phyloP scores from a whole-genome alignment of 129 eudicot genomes.

The Scalesia atractyloides region DNA sequence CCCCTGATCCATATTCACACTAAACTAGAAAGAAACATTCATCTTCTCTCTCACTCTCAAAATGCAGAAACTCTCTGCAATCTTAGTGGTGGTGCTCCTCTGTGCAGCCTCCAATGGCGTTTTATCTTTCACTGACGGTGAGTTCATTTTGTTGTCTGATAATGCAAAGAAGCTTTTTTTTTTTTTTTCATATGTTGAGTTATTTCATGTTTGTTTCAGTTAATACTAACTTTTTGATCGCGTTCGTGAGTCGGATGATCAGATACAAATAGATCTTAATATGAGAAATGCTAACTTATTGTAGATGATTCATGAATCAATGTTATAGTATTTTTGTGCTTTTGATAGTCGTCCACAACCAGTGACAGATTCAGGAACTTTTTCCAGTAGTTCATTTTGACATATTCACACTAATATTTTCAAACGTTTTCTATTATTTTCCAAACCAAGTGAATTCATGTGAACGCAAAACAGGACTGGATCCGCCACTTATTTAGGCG shows the following conservation, averaged over 20 bases:
- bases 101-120: conserved; percentile 41
- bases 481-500: too few relatives aligned
- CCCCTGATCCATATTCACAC: conserved; percentile 38
- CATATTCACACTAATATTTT: too few relatives aligned
- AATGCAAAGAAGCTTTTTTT: not conserved
- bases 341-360: too few relatives aligned
- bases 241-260: not conserved
- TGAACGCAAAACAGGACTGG: too few relatives aligned
- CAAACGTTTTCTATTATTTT: too few relatives aligned
- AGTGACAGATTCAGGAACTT: too few relatives aligned
- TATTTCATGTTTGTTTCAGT: not conserved
- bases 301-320: too few relatives aligned
- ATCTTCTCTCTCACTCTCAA: conserved; percentile 19
- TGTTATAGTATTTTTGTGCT: too few relatives aligned
- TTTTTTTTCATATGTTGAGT: not conserved
- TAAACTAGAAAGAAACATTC: conserved; percentile 25
- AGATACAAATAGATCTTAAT: too few relatives aligned
- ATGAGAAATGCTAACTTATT: too few relatives aligned
- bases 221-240: not conserved
- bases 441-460: too few relatives aligned
- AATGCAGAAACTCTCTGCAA: conserved; percentile 48
- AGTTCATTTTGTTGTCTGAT: conserved; percentile 5
- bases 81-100: conserved; percentile 39
- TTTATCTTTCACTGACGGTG: conserved; percentile 53
- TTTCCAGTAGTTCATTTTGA: too few relatives aligned